A percentile compares a stretch with the other conserved stretches of the same genome.
These are phyloP conservation scores for Nitzschia sp. DNA, from an alignment of 108 stramenopile species.

Conservation along the genomic window DNA sequence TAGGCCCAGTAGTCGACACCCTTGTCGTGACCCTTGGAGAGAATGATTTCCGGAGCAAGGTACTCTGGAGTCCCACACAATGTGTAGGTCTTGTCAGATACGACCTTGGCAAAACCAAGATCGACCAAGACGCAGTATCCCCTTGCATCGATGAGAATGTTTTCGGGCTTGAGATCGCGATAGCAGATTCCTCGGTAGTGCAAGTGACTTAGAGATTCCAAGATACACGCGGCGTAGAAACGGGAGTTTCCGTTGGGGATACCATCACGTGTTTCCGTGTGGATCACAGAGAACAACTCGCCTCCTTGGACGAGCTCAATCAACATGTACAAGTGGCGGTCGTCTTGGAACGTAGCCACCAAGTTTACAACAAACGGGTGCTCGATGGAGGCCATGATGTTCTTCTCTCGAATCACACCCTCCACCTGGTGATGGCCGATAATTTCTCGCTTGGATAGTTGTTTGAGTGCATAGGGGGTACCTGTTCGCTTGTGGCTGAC, in stretches of 20 bases:
- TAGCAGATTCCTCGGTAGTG: constrained; percentile 88
- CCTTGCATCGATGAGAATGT: constrained; percentile 74
- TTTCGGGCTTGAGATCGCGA: constrained; percentile 95
- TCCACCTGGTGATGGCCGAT: constrained; percentile 98
- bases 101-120: constrained; percentile 99
- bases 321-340: constrained; percentile 87
- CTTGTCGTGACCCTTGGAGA: constrained; percentile 98
- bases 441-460: constrained; percentile 93
- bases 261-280: constrained; percentile 88
- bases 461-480: constrained; percentile 88
- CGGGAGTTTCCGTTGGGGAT: constrained; percentile 87
- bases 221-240: constrained; percentile 89
- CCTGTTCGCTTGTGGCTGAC: constrained; percentile 90
- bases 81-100: constrained; percentile 97
- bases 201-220: constrained; percentile 70
- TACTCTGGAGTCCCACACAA: constrained; percentile 99
- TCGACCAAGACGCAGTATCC: constrained; percentile 99
- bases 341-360: constrained; percentile 89
- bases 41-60: constrained; percentile 98
- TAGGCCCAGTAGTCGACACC: constrained; percentile 99
- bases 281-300: constrained; percentile 92
- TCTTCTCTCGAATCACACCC: constrained; percentile 90
- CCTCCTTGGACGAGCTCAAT: constrained; percentile 93
- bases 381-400: constrained; percentile 88
- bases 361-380: constrained; percentile 95